Conservation (phyloP, 306 rosid genomes). For the Cicer judaicum region DNA sequence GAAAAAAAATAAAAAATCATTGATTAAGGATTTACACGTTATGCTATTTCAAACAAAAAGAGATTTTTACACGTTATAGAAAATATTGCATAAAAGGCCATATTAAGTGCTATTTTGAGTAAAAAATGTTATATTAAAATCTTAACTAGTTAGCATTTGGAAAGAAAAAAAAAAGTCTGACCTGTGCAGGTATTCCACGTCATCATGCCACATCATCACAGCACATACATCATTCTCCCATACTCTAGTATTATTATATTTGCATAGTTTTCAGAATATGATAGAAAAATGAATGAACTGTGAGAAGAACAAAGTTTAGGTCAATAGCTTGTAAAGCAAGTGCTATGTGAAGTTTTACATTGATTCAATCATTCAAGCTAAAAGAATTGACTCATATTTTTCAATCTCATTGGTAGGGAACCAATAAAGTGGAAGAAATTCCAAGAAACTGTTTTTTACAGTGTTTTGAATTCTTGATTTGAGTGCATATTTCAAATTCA, state of each 20-base stretch:
- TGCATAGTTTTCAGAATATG: background rate
- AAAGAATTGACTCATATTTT: constrained; percentile 27
- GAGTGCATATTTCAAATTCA: background rate
- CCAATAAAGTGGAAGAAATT: constrained; percentile 47
- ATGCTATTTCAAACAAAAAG: background rate
- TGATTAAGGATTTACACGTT: constrained; percentile 1
- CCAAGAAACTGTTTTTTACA: constrained; percentile 3
- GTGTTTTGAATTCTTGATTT: constrained; percentile 6
- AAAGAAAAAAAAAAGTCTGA: background rate
- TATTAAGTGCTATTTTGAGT: background rate
- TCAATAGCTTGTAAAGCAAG: constrained; percentile 39
- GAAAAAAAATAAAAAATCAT: background rate
- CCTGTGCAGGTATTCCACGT: constrained; percentile 3
- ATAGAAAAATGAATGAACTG: background rate
- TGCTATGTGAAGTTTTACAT: constrained; percentile 15
- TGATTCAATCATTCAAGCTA: constrained; percentile 23
- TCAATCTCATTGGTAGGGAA: constrained; percentile 40
- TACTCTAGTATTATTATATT: background rate
- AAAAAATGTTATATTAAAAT: background rate
- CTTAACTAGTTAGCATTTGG: background rate
- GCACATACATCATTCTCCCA: background rate
- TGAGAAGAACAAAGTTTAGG: constrained; percentile 26
- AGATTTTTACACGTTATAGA: background rate
- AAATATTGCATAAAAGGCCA: background rate
- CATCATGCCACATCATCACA: constrained; percentile 34